Evolutionary conservation across 1,284 basidiomycete species (phyloP).

Genomic region (Serendipita sp.): DNA sequence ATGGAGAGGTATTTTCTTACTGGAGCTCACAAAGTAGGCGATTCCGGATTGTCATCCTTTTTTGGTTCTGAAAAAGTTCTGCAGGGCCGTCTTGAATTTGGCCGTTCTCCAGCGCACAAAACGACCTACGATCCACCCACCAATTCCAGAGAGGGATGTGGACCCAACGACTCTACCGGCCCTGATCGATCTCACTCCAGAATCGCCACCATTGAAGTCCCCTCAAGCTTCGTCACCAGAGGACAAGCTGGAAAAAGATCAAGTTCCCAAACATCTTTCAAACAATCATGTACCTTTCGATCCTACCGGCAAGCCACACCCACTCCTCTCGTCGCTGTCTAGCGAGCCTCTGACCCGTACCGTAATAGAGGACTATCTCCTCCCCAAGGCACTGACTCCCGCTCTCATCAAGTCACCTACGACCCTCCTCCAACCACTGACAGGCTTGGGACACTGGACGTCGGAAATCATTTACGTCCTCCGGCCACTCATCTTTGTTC

Average conservation of each 20-base stretch:
- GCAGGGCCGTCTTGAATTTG: constrained; percentile 59
- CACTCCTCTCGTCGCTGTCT: constrained; percentile 40
- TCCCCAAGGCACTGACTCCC: constrained; percentile 62
- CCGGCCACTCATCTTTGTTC: constrained; percentile 53
- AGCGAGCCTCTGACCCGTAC: constrained; percentile 35
- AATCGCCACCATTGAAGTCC: constrained; percentile 41
- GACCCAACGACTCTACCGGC: constrained; percentile 56
- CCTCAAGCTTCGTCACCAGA: constrained; percentile 39
- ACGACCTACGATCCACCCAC: constrained; percentile 57
- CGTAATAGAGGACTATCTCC: constrained; percentile 53
- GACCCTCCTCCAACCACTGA: constrained; percentile 43
- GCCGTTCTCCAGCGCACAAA: constrained; percentile 55
- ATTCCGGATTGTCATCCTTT: constrained; percentile 6
- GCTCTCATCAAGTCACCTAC: constrained; percentile 53
- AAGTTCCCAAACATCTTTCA: background rate
- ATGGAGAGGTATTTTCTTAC: constrained; percentile 58
- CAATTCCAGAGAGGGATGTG: constrained; percentile 73
- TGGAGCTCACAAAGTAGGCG: constrained; percentile 71
- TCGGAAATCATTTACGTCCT: constrained; percentile 52
- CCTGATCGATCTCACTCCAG: constrained; percentile 30
- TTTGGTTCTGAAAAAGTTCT: constrained; percentile 9
- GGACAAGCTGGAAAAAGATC: constrained; percentile 47
- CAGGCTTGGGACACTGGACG: constrained; percentile 54
- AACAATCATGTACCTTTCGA: constrained; percentile 52
- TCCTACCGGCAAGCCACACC: constrained; percentile 29